Conservation (phyloP, 1,284 basidiomycete species). For the Tranzscheliella williamsii region DNA sequence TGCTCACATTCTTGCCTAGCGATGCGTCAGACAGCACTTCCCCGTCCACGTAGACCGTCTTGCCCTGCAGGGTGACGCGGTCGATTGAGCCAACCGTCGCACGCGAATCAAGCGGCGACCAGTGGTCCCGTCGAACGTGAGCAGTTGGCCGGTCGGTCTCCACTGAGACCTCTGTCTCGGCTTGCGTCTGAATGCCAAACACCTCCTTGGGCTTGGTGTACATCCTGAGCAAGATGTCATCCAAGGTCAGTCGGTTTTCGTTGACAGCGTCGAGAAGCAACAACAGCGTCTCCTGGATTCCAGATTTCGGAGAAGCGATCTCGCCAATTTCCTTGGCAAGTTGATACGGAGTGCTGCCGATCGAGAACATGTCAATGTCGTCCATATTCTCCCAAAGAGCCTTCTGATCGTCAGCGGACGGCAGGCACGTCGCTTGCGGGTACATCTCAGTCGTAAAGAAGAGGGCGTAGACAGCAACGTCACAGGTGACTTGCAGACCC, state of each 20-base stretch:
- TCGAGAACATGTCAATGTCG: conserved; percentile 86
- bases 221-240: conserved; percentile 78
- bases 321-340: conserved; percentile 74
- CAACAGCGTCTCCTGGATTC: conserved; percentile 84
- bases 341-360: conserved; percentile 80
- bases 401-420: conserved; percentile 76
- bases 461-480: conserved; percentile 88
- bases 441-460: conserved; percentile 80
- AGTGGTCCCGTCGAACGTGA: conserved; percentile 67
- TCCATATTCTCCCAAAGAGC: conserved; percentile 85
- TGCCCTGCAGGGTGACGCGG: conserved; percentile 87
- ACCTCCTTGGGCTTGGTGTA: conserved; percentile 91
- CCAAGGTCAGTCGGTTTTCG: conserved; percentile 77
- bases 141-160: conserved; percentile 81
- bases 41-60: conserved; percentile 91
- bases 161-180: conserved; percentile 74
- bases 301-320: conserved; percentile 72
- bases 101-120: conserved; percentile 81
- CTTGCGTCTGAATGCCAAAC: conserved; percentile 84
- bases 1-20: conserved; percentile 80
- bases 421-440: conserved; percentile 69
- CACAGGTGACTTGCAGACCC: conserved; percentile 91
- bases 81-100: conserved; percentile 78
- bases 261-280: conserved; percentile 84
- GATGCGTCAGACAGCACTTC: conserved; percentile 68